phyloP scores from a whole-genome alignment of 2,329 filamentous ascomycete genomes.

The Calonectria hawksworthii region DNA sequence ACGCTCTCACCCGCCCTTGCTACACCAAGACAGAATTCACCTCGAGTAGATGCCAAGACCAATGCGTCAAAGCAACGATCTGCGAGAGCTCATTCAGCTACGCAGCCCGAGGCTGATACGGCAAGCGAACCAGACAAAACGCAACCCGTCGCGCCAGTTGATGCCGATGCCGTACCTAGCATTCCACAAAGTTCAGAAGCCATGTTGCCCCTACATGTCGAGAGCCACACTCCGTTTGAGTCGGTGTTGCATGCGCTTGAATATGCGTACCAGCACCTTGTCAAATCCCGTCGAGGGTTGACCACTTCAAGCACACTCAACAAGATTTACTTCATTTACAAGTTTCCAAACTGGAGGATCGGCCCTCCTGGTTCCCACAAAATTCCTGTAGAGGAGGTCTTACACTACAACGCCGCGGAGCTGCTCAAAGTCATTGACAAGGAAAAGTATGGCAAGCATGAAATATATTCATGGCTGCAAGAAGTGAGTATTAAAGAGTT shows the following conservation, averaged over 20 bases:
- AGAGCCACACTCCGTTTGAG: constrained; percentile 44
- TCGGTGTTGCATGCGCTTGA: constrained; percentile 47
- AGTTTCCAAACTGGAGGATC: constrained; percentile 47
- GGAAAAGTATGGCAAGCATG: constrained; percentile 50
- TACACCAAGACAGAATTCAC: constrained; percentile 29
- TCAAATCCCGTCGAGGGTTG: constrained; percentile 40
- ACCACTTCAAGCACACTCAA: constrained; percentile 41
- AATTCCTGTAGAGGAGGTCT: constrained; percentile 57
- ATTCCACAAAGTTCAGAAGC: neutral
- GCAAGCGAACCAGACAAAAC: neutral
- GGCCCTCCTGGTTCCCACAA: constrained; percentile 53
- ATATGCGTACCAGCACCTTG: constrained; percentile 29
- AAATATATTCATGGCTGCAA: constrained; percentile 53
- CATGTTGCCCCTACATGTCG: neutral
- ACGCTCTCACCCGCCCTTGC: constrained; percentile 23
- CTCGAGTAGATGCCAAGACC: constrained; percentile 28
- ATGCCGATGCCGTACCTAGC: constrained; percentile 16
- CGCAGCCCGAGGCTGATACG: constrained; percentile 11
- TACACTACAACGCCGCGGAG: constrained; percentile 60
- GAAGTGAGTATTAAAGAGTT: constrained; percentile 46
- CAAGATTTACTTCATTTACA: constrained; percentile 51
- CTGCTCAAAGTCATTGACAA: constrained; percentile 54
- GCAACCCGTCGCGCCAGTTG: constrained; percentile 19
- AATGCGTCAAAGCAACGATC: constrained; percentile 29
- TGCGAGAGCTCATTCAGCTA: constrained; percentile 35